Evolutionary conservation across 2,329 filamentous ascomycete species (phyloP).

Genomic region (Ampelomyces quisqualis): DNA sequence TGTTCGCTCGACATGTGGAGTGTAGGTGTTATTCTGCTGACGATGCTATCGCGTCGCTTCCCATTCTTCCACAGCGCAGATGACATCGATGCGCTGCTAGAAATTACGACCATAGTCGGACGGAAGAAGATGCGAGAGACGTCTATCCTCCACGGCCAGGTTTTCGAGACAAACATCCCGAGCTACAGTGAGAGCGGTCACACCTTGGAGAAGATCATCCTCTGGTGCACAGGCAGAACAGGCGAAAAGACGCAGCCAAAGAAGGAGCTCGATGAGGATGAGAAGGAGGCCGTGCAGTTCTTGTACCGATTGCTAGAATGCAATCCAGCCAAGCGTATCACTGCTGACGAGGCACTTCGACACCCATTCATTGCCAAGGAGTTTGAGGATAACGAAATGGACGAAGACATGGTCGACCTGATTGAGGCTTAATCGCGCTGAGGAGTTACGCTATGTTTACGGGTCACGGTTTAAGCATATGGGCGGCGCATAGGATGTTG

Average conservation of each 20-base stretch:
- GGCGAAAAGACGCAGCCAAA: conserved; percentile 52
- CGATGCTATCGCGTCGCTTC: conserved; percentile 85
- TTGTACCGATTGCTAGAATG: conserved; percentile 72
- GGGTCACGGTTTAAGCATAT: conserved; percentile 22
- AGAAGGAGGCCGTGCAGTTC: conserved; percentile 72
- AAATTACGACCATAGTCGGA: conserved; percentile 95
- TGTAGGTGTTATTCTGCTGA: conserved; percentile 94
- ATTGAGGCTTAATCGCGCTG: conserved; percentile 21
- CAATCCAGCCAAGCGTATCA: conserved; percentile 72
- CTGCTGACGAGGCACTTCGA: conserved; percentile 69
- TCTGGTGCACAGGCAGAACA: conserved; percentile 86
- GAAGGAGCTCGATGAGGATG: conserved; percentile 62
- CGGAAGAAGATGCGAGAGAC: conserved; percentile 78
- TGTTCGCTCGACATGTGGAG: conserved; percentile 96
- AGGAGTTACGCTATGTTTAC: conserved; percentile 15
- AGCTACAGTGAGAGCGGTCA: conserved; percentile 86
- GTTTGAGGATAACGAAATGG: conserved; percentile 32
- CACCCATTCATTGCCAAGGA: conserved; percentile 65
- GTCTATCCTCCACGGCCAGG: conserved; percentile 81
- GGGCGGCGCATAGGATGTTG: conserved; percentile 21
- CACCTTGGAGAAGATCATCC: conserved; percentile 85
- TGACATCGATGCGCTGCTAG: conserved; percentile 95
- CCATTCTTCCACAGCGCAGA: conserved; percentile 99
- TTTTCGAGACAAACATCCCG: conserved; percentile 90
- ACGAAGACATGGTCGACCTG: conserved; percentile 39